Conservation (phyloP, 352 stramenopile species). For the Pythium phragmiticola region DNA sequence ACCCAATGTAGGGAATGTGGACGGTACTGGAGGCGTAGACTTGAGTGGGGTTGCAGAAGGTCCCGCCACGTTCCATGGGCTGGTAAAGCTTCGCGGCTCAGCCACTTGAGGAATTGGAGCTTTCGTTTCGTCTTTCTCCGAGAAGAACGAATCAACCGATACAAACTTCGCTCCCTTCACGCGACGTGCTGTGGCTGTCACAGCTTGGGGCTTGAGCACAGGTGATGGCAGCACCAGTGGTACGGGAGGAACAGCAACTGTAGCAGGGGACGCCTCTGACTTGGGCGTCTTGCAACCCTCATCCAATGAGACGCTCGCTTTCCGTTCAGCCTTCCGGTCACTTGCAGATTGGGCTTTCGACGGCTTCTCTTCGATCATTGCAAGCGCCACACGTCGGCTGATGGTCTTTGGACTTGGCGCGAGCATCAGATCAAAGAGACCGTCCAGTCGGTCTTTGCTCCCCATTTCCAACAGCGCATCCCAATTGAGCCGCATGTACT, state of each 20-base stretch:
- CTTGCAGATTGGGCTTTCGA: neutral
- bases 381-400: neutral
- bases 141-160: constrained; percentile 48
- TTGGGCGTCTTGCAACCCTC: constrained; percentile 1
- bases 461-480: constrained; percentile 67
- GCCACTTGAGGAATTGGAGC: neutral
- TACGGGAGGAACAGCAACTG: neutral
- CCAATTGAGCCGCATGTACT: constrained; percentile 74
- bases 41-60: neutral
- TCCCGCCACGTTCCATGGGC: constrained; percentile 18
- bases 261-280: neutral
- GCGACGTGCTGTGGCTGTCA: constrained; percentile 13
- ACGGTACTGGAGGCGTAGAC: neutral
- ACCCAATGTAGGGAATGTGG: constrained; percentile 7
- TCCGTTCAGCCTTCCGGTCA: constrained; percentile 17
- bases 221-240: constrained; percentile 4
- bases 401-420: constrained; percentile 23
- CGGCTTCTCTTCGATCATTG: constrained; percentile 12
- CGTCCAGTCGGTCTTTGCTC: constrained; percentile 58
- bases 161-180: constrained; percentile 60
- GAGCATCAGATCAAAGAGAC: constrained; percentile 64
- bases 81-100: constrained; percentile 15
- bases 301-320: constrained; percentile 12
- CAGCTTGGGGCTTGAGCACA: constrained; percentile 8
- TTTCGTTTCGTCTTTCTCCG: constrained; percentile 25